Conservation (phyloP, 176 grass and related monocot species). For the Rhynchospora tenuis region DNA sequence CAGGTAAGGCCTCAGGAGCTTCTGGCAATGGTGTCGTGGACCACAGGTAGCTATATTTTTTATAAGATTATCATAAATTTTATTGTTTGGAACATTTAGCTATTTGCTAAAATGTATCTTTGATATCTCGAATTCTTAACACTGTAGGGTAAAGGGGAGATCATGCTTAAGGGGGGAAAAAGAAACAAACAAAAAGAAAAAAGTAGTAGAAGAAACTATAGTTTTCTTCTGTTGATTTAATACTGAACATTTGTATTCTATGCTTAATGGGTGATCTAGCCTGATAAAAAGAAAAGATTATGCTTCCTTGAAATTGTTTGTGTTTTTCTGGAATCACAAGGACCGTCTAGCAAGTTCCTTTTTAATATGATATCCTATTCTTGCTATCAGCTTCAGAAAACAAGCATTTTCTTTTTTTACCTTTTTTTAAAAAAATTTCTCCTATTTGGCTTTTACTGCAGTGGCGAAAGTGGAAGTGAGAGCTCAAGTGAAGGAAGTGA, state of each 20-base stretch:
- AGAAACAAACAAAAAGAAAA: background rate
- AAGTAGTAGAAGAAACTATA: background rate
- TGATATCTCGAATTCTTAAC: background rate
- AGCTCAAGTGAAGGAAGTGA: slow-evolving; percentile 49
- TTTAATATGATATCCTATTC: background rate
- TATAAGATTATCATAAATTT: background rate
- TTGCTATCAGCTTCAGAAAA: background rate
- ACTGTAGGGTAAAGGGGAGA: background rate
- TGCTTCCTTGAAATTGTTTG: background rate
- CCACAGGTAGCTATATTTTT: slow-evolving; percentile 29
- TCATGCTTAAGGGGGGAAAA: background rate
- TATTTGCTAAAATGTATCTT: slow-evolving; percentile 4
- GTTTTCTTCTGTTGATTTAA: background rate
- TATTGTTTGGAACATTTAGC: slow-evolving; percentile 13
- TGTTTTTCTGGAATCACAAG: background rate
- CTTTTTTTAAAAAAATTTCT: background rate
- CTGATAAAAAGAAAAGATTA: background rate
- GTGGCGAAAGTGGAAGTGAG: slow-evolving; percentile 47
- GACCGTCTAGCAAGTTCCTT: background rate
- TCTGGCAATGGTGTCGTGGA: slow-evolving; percentile 29
- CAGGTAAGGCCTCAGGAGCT: slow-evolving; percentile 29
- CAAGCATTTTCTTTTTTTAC: background rate
- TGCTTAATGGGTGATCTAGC: background rate
- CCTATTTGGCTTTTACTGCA: slow-evolving; percentile 13
- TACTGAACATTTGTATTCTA: background rate